Evolutionary conservation across 495 filamentous ascomycete genomes (phyloP), one percentile per base, ranked within the genome.

Genomic region (Aspergillus heteromorphus): DNA sequence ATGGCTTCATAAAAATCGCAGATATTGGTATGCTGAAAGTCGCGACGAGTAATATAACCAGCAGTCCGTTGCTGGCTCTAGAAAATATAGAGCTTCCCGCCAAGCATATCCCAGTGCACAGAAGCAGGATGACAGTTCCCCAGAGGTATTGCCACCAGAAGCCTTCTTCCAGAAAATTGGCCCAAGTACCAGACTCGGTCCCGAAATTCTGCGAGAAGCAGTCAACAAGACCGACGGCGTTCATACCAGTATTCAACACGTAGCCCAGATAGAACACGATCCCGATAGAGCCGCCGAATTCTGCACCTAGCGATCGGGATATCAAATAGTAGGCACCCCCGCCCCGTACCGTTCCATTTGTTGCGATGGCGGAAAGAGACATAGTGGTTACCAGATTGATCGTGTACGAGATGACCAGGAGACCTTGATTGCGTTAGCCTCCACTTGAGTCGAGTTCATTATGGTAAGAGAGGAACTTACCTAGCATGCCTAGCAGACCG

Each of bases 301-400:
- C 90, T 11, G 90, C 90, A 4, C 90, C 90, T 17, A 95, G 71
- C 29, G 87, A 91, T 49, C 90, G 82, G 13, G 90, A 95, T 48
- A 95, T 95, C 50, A 95, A 70, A 57, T 92, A 95, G 64, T 95
- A 95, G 23, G 90, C 89, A 40, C 90, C 90, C 13, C 90, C 90
- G 29, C 89, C 90, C 54, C 89, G 83, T 53, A 95, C 90, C 36
- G 89, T 92, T 21, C 90, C 90, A 71, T 95, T 95, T 13, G 88
- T 89, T 25, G 90, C 91, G 65, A 95, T 92, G 18, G 90, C 90
- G 14, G 89, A 92, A 17, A 95, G 78, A 6, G 88, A 92, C 65
- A 95, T 82, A 0, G 88, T 92, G 0, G 90, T 95, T 19, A 92
- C 81, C 21, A 92, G 79, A 63, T 92, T 88, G 61, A 95, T 87